Conservation (phyloP, 345 rosid species). For the Dimocarpus longan region DNA sequence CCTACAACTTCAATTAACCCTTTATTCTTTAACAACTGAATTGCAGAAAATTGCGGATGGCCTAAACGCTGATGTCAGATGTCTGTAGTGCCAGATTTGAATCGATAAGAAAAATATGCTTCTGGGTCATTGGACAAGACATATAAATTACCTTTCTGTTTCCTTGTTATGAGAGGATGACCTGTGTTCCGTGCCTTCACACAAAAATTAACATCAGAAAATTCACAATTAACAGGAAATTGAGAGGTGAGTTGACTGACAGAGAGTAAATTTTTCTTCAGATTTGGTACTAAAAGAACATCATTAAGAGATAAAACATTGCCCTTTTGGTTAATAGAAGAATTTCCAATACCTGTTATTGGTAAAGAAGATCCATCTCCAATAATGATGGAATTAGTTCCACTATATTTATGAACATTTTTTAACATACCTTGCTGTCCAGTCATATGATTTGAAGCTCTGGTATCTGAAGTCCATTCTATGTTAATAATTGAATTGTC, state of each 20-base stretch:
- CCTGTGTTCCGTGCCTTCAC: conserved; percentile 14
- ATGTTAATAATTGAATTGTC: background rate
- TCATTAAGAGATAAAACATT: background rate
- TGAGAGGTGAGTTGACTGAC: conserved; percentile 11
- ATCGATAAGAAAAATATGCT: background rate
- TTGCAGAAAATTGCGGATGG: background rate
- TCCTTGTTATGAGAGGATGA: background rate
- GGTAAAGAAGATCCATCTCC: conserved; percentile 6
- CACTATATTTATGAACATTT: background rate
- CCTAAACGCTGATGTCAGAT: conserved; percentile 19
- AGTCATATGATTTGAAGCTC: background rate
- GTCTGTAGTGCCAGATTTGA: conserved; percentile 3
- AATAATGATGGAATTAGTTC: background rate
- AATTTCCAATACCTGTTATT: background rate
- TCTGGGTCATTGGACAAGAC: background rate
- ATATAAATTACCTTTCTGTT: conserved; percentile 4
- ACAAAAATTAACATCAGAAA: conserved; percentile 19
- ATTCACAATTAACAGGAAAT: conserved; percentile 17
- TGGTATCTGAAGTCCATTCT: background rate
- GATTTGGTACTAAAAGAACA: background rate
- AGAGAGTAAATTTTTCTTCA: background rate
- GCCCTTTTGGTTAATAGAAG: background rate
- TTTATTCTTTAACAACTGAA: conserved; percentile 15
- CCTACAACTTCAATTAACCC: conserved; percentile 12
- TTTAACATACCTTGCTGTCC: background rate